These are phyloP conservation scores for Cladorrhinum sp. DNA, from an alignment of 2,329 filamentous ascomycete genomes.

Conservation along the genomic window DNA sequence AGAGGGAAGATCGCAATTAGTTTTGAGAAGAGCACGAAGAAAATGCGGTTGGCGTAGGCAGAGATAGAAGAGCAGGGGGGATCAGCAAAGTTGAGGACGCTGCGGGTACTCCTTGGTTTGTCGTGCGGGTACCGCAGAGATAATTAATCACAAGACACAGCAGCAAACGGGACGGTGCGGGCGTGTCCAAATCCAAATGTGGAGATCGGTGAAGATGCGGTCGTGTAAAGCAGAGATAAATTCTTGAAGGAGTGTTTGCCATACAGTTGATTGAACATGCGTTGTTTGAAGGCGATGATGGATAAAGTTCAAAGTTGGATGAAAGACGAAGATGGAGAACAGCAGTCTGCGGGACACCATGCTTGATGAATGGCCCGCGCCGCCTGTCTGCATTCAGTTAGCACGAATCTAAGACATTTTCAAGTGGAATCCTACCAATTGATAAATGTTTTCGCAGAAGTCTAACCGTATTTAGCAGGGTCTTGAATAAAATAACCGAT, in stretches of 20 bases:
- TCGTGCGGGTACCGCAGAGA: neutral
- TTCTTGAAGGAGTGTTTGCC: neutral
- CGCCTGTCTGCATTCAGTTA: slow-evolving; percentile 3
- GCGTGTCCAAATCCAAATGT: neutral
- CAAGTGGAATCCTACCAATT: neutral
- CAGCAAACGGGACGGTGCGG: neutral
- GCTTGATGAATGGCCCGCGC: neutral
- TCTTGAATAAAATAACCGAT: neutral
- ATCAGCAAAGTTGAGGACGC: slow-evolving; percentile 8
- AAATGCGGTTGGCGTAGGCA: neutral
- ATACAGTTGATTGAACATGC: neutral
- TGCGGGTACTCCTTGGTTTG: neutral
- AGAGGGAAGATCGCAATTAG: neutral
- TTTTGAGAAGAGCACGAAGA: neutral
- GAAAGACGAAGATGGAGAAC: neutral
- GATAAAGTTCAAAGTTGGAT: neutral
- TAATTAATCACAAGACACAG: neutral
- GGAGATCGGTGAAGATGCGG: neutral
- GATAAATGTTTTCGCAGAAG: neutral
- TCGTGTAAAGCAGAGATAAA: neutral
- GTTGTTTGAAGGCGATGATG: neutral
- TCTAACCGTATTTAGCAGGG: neutral
- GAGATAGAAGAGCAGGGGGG: neutral
- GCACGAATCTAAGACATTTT: neutral
- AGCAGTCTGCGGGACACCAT: neutral